phyloP scores from a whole-genome alignment of 1,284 basidiomycete genomes.

The Melanopsichium pennsylvanicum region DNA sequence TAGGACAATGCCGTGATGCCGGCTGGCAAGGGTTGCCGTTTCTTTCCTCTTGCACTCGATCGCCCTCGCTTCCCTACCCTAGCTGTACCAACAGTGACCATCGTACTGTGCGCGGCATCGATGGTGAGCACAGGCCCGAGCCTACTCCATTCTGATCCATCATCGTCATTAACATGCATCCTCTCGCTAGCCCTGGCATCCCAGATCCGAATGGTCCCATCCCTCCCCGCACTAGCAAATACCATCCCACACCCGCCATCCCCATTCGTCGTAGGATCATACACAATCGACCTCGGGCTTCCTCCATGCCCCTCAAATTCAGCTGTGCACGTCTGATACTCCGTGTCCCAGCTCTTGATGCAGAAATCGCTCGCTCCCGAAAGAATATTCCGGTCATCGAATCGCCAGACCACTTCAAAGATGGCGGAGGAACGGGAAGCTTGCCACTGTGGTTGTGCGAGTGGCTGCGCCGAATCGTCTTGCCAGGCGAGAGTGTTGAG shows the following conservation, averaged over 20 bases:
- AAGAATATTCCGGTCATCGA: constrained; percentile 54
- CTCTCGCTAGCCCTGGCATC: constrained; percentile 41
- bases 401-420: constrained; percentile 59
- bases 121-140: constrained; percentile 50
- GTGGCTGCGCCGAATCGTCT: constrained; percentile 13
- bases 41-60: constrained; percentile 6
- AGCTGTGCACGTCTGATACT: constrained; percentile 42
- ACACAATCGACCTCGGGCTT: constrained; percentile 56
- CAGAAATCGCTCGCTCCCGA: constrained; percentile 58
- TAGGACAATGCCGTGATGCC: constrained; percentile 58
- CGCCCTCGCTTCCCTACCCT: constrained; percentile 3
- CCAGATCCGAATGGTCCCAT: constrained; percentile 60
- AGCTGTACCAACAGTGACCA: not conserved
- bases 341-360: constrained; percentile 59
- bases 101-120: constrained; percentile 46
- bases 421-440: constrained; percentile 39
- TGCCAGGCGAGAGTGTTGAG: constrained; percentile 51
- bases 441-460: constrained; percentile 27
- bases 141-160: not conserved
- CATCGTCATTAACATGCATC: not conserved
- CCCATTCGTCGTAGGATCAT: constrained; percentile 49
- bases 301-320: constrained; percentile 48
- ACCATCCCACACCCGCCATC: constrained; percentile 45
- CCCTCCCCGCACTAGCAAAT: constrained; percentile 58
- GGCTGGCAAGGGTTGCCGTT: constrained; percentile 13